Base-by-base conservation (phyloP, 1,284 basidiomycete species). In the Kwoniella shivajii region DNA sequence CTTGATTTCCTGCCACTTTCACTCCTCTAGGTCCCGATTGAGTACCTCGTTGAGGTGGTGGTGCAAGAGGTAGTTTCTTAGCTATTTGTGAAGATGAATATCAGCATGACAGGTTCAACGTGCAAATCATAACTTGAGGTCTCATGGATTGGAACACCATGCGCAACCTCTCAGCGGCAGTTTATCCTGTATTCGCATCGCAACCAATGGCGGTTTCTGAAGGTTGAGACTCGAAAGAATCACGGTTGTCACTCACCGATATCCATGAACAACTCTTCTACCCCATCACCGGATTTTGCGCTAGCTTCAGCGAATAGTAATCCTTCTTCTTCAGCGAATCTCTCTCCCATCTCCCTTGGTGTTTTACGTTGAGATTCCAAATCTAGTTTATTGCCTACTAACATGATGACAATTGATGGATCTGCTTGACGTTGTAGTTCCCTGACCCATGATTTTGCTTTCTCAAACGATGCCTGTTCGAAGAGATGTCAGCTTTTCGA, bases 351-450 rank as follows among this genome's bases (percentile, higher is more conserved):
- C 69, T 92, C 89, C 66, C 88, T 82, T 13, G 86, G 81, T 13
- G 92, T 76, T 72, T 78, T 77, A 38, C 92, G 85, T 60, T 88
- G 85, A 9, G 86, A 87, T 36, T 86, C 84, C 46, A 98, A 81
- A 78, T 98, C 94, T 14, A 86, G 80, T 81, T 98, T 98, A 84
- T 98, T 98, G 51, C 94, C 94, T 56, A 93, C 95, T 26, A 98
- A 85, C 42, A 93, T 90, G 73, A 96, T 94, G 66, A 94, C 86
- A 80, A 97, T 97, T 52, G 89, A 91, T 26, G 94, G 92, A 76
- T 98, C 95, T 41, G 94, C 94, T 80, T 98, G 94, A 57, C 94
- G 89, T 77, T 97, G 92, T 10, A 98, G 86, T 78, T 97, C 94
- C 59, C 90, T 85, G 68, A 98, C 95, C 94, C 94, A 98, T 65